Percentiles rank a stretch among this genome's conserved stretches.
phyloP scores from a whole-genome alignment of 2,329 filamentous ascomycete genomes.

The Fusarium sp. region DNA sequence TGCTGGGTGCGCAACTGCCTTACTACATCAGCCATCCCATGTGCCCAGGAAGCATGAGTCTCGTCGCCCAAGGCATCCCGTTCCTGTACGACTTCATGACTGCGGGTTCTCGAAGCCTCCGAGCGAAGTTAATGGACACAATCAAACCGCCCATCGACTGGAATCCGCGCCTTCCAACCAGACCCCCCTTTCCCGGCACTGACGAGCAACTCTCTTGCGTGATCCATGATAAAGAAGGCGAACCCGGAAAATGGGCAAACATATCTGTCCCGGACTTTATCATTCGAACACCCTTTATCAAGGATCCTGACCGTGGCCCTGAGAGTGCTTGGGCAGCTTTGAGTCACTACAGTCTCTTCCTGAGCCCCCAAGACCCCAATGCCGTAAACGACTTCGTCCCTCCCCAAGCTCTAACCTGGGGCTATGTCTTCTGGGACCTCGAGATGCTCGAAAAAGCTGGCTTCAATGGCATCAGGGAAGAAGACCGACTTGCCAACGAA shows the following conservation, averaged over 20 bases:
- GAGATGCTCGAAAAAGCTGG: constrained; percentile 11
- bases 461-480: not conserved
- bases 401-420: not conserved
- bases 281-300: constrained; percentile 21
- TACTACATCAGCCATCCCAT: not conserved
- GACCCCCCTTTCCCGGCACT: not conserved
- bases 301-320: constrained; percentile 17
- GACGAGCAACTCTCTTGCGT: constrained; percentile 8
- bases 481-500: not conserved
- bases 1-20: constrained; percentile 5
- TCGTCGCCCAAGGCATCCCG: not conserved
- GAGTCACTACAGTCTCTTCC: not conserved
- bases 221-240: not conserved
- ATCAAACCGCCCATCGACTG: not conserved
- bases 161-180: not conserved
- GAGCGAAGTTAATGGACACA: not conserved
- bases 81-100: constrained; percentile 17
- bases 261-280: not conserved
- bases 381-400: not conserved
- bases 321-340: constrained; percentile 7
- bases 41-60: not conserved
- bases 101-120: not conserved
- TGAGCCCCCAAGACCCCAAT: not conserved
- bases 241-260: not conserved
- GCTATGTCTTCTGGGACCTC: constrained; percentile 30